Evolutionary conservation across 2,329 filamentous ascomycete species (phyloP).

Genomic region (Tolypocladium tundrense): DNA sequence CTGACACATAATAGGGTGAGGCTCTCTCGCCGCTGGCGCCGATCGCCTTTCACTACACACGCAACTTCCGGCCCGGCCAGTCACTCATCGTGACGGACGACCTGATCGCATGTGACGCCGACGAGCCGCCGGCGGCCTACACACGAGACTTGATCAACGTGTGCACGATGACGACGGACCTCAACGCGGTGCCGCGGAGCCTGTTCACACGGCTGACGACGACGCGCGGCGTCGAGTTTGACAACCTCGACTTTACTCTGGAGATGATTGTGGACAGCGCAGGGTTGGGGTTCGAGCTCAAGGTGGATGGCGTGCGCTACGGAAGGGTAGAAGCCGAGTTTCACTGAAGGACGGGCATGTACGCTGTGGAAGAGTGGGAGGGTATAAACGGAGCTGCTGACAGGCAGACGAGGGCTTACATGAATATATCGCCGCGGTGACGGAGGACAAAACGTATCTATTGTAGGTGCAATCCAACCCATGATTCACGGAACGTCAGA

Average conservation of each 20-base stretch:
- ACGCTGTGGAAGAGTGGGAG: neutral
- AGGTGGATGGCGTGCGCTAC: conserved; percentile 69
- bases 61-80: conserved; percentile 72
- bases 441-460: neutral
- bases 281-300: conserved; percentile 65
- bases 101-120: conserved; percentile 63
- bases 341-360: conserved; percentile 32
- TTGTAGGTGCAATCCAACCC: neutral
- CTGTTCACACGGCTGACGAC: conserved; percentile 69
- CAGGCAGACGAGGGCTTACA: neutral
- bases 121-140: conserved; percentile 52
- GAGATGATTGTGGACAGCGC: conserved; percentile 78
- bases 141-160: conserved; percentile 57
- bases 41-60: conserved; percentile 76
- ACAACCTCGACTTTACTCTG: conserved; percentile 71
- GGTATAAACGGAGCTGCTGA: neutral
- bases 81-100: conserved; percentile 72
- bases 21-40: conserved; percentile 63
- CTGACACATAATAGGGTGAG: conserved; percentile 45
- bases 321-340: conserved; percentile 71
- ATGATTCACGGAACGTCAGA: neutral
- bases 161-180: conserved; percentile 71
- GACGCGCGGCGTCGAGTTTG: conserved; percentile 69
- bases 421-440: neutral
- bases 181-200: conserved; percentile 63